A percentile compares a stretch with the other conserved stretches of the same genome.
phyloP scores from a whole-genome alignment of 108 stramenopile genomes.

The Asterionellopsis glacialis region DNA sequence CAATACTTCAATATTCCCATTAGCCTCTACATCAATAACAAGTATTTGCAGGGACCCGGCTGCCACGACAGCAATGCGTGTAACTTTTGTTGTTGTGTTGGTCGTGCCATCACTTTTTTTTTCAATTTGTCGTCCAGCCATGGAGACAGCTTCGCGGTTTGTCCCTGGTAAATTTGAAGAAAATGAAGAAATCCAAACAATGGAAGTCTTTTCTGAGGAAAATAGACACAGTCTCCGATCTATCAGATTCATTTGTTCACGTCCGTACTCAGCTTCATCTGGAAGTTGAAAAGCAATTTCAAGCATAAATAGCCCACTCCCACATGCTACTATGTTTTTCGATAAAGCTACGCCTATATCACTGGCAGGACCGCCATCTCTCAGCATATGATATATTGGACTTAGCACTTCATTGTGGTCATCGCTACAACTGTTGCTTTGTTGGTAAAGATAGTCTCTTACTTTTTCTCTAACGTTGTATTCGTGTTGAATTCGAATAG shows the following conservation, averaged over 20 bases:
- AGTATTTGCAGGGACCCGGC: neutral
- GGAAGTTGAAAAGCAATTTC: conserved; percentile 32
- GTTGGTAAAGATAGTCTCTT: conserved; percentile 27
- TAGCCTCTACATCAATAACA: neutral
- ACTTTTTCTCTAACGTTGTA: conserved; percentile 30
- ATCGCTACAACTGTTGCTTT: conserved; percentile 1
- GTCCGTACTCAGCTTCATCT: conserved; percentile 12
- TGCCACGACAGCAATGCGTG: conserved; percentile 1
- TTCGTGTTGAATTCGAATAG: conserved; percentile 7
- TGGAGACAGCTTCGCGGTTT: neutral
- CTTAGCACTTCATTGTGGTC: conserved; percentile 18
- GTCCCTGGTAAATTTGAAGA: conserved; percentile 7
- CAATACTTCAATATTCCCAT: neutral
- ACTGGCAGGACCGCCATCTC: conserved; percentile 15
- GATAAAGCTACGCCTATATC: conserved; percentile 23
- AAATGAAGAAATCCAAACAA: conserved; percentile 34
- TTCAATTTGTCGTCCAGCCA: conserved; percentile 12
- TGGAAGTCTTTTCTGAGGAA: conserved; percentile 29
- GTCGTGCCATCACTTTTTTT: conserved; percentile 4
- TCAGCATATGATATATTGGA: conserved; percentile 17
- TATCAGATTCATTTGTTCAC: conserved; percentile 7
- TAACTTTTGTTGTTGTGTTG: conserved; percentile 1
- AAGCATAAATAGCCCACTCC: conserved; percentile 45
- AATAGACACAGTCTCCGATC: conserved; percentile 37
- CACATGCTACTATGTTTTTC: conserved; percentile 38